Conservation (phyloP, 176 grass and related monocot genomes). For the Oryza punctata region DNA sequence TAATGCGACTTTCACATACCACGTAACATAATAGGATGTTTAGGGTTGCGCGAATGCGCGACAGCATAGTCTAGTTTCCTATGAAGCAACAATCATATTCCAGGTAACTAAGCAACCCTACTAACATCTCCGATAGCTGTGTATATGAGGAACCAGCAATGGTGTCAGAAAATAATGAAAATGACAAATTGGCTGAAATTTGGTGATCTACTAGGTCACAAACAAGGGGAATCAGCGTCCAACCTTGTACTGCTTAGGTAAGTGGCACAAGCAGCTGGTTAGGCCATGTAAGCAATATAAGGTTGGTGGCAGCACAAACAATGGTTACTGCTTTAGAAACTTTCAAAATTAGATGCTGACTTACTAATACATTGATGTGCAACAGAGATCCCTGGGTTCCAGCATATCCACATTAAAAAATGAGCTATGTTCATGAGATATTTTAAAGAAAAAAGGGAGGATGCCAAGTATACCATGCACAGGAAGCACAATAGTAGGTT, state of each 20-base stretch:
- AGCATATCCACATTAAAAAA: background rate
- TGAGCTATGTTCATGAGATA: background rate
- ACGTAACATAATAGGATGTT: too few relatives aligned
- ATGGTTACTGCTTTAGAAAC: background rate
- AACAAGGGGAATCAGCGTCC: background rate
- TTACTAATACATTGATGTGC: background rate
- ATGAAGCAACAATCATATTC: conserved; percentile 6
- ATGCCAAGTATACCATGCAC: background rate
- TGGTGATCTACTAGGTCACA: background rate
- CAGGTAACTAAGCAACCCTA: conserved; percentile 8
- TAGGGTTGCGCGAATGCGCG: too few relatives aligned
- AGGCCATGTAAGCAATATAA: background rate
- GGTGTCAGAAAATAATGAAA: conserved; percentile 8
- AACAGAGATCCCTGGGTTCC: background rate
- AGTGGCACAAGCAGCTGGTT: background rate
- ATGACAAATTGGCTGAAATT: background rate
- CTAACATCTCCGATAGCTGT: background rate
- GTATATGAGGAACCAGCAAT: background rate
- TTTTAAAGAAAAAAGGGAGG: background rate
- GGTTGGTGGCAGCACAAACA: background rate
- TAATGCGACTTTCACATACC: too few relatives aligned
- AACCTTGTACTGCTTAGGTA: background rate
- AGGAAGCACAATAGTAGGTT: conserved; percentile 1
- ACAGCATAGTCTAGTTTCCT: too few relatives aligned
- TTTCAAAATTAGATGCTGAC: background rate